Evolutionary conservation across 192 early-diverging fungal genomes (phyloP).

Genomic region (Coemansia sp.): DNA sequence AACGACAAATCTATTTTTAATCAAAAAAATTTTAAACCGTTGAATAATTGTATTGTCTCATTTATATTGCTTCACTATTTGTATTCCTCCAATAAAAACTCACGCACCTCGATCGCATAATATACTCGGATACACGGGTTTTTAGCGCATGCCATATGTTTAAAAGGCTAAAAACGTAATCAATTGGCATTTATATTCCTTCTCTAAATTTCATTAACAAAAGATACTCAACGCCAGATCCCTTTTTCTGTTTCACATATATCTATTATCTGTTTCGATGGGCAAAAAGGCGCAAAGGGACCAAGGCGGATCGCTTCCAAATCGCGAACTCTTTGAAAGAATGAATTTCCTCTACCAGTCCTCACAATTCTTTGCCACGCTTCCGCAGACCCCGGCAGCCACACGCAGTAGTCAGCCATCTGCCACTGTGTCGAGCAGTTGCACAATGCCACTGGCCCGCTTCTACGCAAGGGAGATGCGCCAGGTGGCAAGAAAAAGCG

Average conservation of each 20-base stretch:
- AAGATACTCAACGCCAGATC: too few species aligned
- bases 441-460: conserved; percentile 23
- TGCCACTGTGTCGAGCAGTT: background rate
- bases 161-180: too few species aligned
- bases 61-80: too few species aligned
- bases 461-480: conserved; percentile 48
- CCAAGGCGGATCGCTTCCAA: conserved; percentile 25
- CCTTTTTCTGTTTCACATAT: background rate
- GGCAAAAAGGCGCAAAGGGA: conserved; percentile 9
- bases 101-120: too few species aligned
- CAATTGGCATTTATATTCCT: too few species aligned
- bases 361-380: conserved; percentile 28
- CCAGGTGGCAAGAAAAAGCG: conserved; percentile 40
- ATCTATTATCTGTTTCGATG: conserved; percentile 3
- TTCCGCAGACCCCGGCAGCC: background rate
- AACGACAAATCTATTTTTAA: too few species aligned
- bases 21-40: too few species aligned
- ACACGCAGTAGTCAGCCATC: background rate
- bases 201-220: too few species aligned
- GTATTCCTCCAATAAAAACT: too few species aligned
- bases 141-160: too few species aligned
- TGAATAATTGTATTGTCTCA: too few species aligned
- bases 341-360: conserved; percentile 52
- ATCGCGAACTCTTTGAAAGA: conserved; percentile 43
- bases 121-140: too few species aligned